A percentile compares a stretch with the other conserved stretches of the same genome.
Evolutionary conservation across 352 stramenopile genomes (phyloP).

Genomic region (Globisporangium cylindrosporum): DNA sequence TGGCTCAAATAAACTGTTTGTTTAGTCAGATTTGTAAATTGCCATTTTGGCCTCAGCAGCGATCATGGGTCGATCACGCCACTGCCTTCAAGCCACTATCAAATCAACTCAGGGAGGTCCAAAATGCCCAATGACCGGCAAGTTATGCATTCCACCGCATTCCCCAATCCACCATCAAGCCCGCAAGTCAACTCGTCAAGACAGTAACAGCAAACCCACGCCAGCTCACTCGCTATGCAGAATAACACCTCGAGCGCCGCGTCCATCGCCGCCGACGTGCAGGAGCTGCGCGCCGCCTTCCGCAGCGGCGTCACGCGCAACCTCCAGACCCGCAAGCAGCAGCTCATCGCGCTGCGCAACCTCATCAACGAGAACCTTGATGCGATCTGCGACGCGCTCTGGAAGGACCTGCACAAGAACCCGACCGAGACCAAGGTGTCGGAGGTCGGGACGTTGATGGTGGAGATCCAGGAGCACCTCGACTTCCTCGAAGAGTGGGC

Average conservation of each 20-base stretch:
- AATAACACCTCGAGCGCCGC: slow-evolving; percentile 17
- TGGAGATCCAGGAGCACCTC: slow-evolving; percentile 66
- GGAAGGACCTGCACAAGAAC: slow-evolving; percentile 64
- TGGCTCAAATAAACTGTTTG: not conserved
- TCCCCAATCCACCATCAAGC: not conserved
- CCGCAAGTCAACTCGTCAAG: not conserved
- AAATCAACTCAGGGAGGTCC: not conserved
- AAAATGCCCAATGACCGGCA: not conserved
- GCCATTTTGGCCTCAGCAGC: not conserved
- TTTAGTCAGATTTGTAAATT: not conserved
- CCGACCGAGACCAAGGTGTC: slow-evolving; percentile 58
- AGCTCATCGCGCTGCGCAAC: slow-evolving; percentile 42
- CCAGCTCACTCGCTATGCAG: not conserved
- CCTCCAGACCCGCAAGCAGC: slow-evolving; percentile 31
- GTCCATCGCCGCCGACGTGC: slow-evolving; percentile 43
- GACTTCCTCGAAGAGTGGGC: slow-evolving; percentile 61
- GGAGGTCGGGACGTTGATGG: slow-evolving; percentile 46
- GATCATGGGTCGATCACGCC: not conserved
- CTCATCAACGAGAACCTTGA: slow-evolving; percentile 47
- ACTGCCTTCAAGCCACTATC: not conserved
- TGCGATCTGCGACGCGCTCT: slow-evolving; percentile 50
- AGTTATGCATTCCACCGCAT: not conserved
- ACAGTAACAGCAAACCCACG: not conserved
- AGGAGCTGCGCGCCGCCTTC: slow-evolving; percentile 47
- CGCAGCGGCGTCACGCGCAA: slow-evolving; percentile 44